Conservation (phyloP, 345 rosid species). For the Raphanus raphanistrum region DNA sequence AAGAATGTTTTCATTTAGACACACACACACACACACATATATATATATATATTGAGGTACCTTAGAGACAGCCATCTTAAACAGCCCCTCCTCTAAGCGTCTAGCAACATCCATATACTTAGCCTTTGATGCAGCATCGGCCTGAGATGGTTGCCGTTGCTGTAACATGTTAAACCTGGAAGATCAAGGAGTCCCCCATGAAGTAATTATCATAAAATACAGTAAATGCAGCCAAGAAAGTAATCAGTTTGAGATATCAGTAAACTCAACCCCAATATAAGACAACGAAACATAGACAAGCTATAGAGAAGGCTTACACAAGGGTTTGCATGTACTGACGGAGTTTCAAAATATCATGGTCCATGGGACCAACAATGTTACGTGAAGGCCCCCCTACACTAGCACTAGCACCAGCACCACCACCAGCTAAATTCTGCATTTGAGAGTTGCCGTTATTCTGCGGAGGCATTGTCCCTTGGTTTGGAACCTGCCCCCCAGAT, state of each 20-base stretch:
- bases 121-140: constrained; percentile 48
- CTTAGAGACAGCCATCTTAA: constrained; percentile 66
- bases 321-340: constrained; percentile 51
- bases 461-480: constrained; percentile 48
- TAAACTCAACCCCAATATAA: background rate
- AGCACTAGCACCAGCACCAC: constrained; percentile 18
- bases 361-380: constrained; percentile 39
- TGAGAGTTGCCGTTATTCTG: constrained; percentile 71
- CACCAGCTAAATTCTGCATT: constrained; percentile 54
- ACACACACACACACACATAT: background rate
- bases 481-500: constrained; percentile 60
- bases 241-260: background rate
- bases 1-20: background rate
- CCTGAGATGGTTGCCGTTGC: constrained; percentile 50
- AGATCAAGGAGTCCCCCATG: constrained; percentile 10
- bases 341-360: constrained; percentile 48
- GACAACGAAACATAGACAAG: no score
- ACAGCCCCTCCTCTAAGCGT: constrained; percentile 89
- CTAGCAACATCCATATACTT: constrained; percentile 62
- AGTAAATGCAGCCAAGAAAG: background rate
- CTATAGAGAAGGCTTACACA: constrained; percentile 57
- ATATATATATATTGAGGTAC: constrained; percentile 31
- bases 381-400: constrained; percentile 35
- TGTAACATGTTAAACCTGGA: constrained; percentile 53
- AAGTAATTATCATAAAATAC: constrained; percentile 5